Base-by-base conservation (phyloP, 2,329 filamentous ascomycete species). In the Penicillium sp. region DNA sequence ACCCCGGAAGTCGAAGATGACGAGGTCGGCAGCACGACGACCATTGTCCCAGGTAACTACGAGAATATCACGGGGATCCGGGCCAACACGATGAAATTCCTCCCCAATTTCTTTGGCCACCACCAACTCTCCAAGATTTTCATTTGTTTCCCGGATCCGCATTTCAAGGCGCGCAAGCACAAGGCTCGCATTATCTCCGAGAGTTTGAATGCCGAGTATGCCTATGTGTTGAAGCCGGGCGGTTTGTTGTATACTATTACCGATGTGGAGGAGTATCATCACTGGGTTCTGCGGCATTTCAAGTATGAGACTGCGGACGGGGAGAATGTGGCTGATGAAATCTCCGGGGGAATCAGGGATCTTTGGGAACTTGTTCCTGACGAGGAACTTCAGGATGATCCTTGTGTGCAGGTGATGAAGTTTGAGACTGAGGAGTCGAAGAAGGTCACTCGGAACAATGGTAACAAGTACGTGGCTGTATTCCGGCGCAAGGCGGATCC, bases 61-160 rank as follows among this genome's bases (percentile, higher is more conserved):
- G 89, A 96, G 73, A 99, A 99, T 76, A 89, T 94, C 57, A 88
- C 90, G 37, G 96, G 92, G 73, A 82, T 99, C 52, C 89, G 95
- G 64, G 91, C 92, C 67, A 99, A 99, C 80, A 92, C 92, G 5
- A 99, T 99, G 95, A 99, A 99, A 76, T 99, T 98, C 78, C 82
- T 99, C n/a, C 94, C 96, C 64, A 98, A 99, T 75, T 97, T 97
- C 83, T 98, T 99, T 82, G 81, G 79, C 57, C 90, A 89, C 71
- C 83, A 80, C 14, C 93, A 97, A 75, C 86, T 99, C 14, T 86
- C 84, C 65, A 96, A 96, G 74, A 91, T 98, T 73, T 99, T 99
- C 77, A 91, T 99, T 70, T 99, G 95, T 81, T 99, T 99, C 75
- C 95, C 95, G 0, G 95, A 99, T 73, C 95, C 95, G 61, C 95